These are phyloP conservation scores for Paraglomus occultum DNA, from an alignment of 192 early-diverging fungal species.

Conservation along the genomic window DNA sequence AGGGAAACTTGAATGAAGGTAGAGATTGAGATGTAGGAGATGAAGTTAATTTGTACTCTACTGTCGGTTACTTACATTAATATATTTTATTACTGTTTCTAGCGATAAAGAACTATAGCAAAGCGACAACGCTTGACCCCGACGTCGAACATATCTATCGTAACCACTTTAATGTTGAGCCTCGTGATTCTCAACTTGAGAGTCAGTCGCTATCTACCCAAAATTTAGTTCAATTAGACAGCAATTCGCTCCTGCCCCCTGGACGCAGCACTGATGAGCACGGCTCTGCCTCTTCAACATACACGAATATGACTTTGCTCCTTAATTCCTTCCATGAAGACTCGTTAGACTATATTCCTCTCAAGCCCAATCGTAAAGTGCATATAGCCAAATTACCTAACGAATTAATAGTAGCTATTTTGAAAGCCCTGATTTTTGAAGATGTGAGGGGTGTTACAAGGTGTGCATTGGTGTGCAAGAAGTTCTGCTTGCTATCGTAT, in stretches of 20 bases:
- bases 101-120: constrained; percentile 38
- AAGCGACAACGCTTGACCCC: constrained; percentile 38
- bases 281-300: too few species aligned
- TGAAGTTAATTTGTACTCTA: background rate
- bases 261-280: too few species aligned
- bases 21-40: background rate
- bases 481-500: constrained; percentile 36
- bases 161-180: constrained; percentile 23
- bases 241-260: too few species aligned
- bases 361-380: constrained; percentile 32
- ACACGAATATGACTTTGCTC: too few species aligned
- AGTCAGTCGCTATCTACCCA: too few species aligned
- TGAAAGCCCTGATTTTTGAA: constrained; percentile 28
- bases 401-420: constrained; percentile 35
- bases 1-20: constrained; percentile 42
- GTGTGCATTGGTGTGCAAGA: constrained; percentile 39
- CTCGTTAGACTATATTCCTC: constrained; percentile 28
- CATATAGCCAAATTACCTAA: constrained; percentile 38
- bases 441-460: constrained; percentile 31
- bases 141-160: constrained; percentile 35
- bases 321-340: constrained; percentile 20
- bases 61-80: background rate
- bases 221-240: too few species aligned
- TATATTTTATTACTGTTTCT: background rate
- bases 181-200: background rate